Base-by-base conservation (phyloP, 768 basidiomycete genomes). In the Mrakia frigida region DNA sequence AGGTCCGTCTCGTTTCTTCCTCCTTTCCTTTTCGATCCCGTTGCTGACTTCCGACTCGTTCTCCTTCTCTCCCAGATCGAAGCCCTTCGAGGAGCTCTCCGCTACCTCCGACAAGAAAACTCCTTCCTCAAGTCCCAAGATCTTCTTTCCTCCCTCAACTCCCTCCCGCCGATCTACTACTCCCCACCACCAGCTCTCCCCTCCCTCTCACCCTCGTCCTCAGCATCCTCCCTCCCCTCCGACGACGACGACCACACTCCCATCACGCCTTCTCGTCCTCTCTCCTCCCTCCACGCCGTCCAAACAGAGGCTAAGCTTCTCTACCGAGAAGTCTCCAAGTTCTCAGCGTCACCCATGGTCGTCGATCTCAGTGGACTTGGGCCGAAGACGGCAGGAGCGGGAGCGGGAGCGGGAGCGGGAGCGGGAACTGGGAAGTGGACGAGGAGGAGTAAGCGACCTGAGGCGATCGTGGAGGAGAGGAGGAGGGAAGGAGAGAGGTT, bases 61-160 rank as follows among this genome's bases (percentile, higher is more conserved):
- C 14, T 74, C 56, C 25, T 13, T 25, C 46, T 28, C 35, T 11
- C 76, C 33, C 80, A 94, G 91, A 90, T 98, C 81, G 92, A 96
- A 65, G 91, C 91, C 21, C 87, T 98, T n/a, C 91, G 93, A 56
- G 90, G 91, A 7, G 92, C 95, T 0, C 89, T 98, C 39, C 89
- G 93, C 28, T 98, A 92, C 88, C 86, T 99, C n/a, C 89, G 95
- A 33, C 89, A 87, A 50, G 95, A 98, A 83, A 98, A 98, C 82
- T 88, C 92, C 3, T 94, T 92, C 82, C 89, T 98, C 84, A 94
- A 92, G 82, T 93, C 94, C 3, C 92, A 93, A 82, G 93, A 95
- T 80, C 87, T 98, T 0, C 88, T 98, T 76, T 87, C 87, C 71
- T 92, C 93, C 80, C 89, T 98, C 74, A 88, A 91, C 78, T 81